phyloP scores from a whole-genome alignment of 495 filamentous ascomycete genomes.

The Emericellopsis terricola region DNA sequence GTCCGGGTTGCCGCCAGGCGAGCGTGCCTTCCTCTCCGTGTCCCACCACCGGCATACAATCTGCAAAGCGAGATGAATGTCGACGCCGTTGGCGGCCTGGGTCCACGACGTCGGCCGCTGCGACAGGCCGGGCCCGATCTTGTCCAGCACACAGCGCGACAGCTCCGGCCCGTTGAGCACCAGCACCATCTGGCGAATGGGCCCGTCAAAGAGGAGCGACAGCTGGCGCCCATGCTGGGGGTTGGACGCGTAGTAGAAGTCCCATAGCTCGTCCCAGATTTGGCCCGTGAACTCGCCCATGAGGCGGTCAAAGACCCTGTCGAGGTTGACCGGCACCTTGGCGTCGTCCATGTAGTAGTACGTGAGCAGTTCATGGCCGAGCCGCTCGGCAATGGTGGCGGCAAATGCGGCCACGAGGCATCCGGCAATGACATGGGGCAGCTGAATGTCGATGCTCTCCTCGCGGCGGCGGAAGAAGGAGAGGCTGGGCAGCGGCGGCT shows the following conservation, averaged over 20 bases:
- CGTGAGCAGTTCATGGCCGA: constrained; percentile 1
- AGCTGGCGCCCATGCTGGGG: not conserved
- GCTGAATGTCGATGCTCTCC: constrained; percentile 2
- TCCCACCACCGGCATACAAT: constrained; percentile 2
- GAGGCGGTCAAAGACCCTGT: constrained; percentile 1
- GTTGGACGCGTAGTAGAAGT: not conserved
- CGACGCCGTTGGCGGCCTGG: not conserved
- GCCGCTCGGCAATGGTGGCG: constrained; percentile 1
- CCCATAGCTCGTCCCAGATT: constrained; percentile 3
- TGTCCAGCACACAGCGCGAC: constrained; percentile 1
- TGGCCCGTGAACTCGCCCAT: not conserved
- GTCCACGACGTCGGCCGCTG: not conserved
- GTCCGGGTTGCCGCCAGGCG: constrained; percentile 1
- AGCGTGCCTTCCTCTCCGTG: not conserved
- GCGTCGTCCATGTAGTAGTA: constrained; percentile 2
- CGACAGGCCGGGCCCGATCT: constrained; percentile 1
- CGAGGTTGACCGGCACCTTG: constrained; percentile 1
- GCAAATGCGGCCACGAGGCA: constrained; percentile 1
- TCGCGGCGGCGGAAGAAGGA: not conserved
- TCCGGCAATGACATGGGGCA: constrained; percentile 1
- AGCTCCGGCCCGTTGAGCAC: not conserved
- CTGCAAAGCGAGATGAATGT: constrained; percentile 1
- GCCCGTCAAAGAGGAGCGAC: constrained; percentile 1
- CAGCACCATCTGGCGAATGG: constrained; percentile 1
- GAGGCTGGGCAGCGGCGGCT: not conserved